Evolutionary conservation across 2,329 filamentous ascomycete species (phyloP), one percentile per base, ranked within the genome.

Genomic region (Alternaria sp.): DNA sequence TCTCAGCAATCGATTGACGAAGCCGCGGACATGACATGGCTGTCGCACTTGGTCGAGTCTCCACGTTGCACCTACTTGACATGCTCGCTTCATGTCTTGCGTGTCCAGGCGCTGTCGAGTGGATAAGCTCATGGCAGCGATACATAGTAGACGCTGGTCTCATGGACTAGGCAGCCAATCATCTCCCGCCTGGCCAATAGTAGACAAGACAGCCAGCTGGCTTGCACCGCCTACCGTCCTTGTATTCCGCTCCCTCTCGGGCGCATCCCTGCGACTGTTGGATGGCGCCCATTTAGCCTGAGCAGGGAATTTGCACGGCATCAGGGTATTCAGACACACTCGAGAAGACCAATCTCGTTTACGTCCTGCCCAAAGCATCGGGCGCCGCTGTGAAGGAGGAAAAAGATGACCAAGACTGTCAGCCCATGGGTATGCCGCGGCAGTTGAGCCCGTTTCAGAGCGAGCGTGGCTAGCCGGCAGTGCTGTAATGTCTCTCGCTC

Each of bases 271-370:
- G 73, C 65, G 41, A 50, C 51, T 44, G 57, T 58, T 62, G 58
- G 57, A 57, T 58, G 50, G 58, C 67, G 67, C 65, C 37, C 71
- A 74, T 77, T 76, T 76, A 77, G 74, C 73, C 73, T 75, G 72
- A 72, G 72, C 59, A 66, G 66, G 56, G 69, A 63, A 60, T 59
- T 58, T 26, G 36, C 26, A 51, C 39, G 49, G 49, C 37, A 29
- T 49, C 62, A 62, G 56, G 51, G 53, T 63, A 51, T 61, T 55
- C 46, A 61, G 49, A 53, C 31, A 56, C 50, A 53, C 26, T 54
- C 60, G 55, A 59, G 39, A 33, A 56, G 60, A 50, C 58, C 57
- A 51, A 42, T 46, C 58, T 59, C 59, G 65, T 48, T 54, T 59
- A 61, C 59, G 66, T 63, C 67, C 65, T 69, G 70, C 66, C 70